Evolutionary conservation across 139 green algal species (phyloP), one percentile per base, ranked within the genome.

Genomic region (Coccomyxa sp.): DNA sequence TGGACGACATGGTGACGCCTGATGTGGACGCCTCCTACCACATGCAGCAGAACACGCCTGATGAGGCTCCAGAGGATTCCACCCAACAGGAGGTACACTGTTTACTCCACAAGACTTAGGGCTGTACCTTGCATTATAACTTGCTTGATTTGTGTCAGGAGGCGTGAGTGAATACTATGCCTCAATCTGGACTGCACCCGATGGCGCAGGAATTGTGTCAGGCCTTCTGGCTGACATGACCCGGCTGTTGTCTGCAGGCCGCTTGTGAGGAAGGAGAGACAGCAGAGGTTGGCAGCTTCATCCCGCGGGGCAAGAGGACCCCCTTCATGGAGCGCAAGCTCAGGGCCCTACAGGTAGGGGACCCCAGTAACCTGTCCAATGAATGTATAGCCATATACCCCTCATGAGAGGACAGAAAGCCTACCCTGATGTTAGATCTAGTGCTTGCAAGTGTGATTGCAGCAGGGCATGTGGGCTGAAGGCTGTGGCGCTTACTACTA

Each of bases 251-350:
- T 34, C 6, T 37, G 39, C 0, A 24, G 12, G 27, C n/a, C 27
- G 50, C 50, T 64, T 35, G 16, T 50, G 37, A 79, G 75, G 36
- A 44, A 33, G 34, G 33, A 16, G 34, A 24, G 37, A 64, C 70
- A 64, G 27, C 34, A 12, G 14, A 68, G 14, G 34, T 64, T 29
- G 64, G 24, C 33, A 64, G 38, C n/a, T 80, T 68, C 10, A 41
- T 80, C 6, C 71, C 76, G 29, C 38, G 76, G 33, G 35, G 18
- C 14, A 64, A 70, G n/a, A 75, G 39, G 22, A 75, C 64, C 9
- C 50, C 78, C 7, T 82, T 77, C 36, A 77, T 78, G 70, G 34
- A 73, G 24, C 74, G 74, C 39, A 82, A 82, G 70, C 78, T 82
- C 70, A 70, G 70, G 7, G 50, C 14, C 50, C 27, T 82, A 35